phyloP scores from a whole-genome alignment of 805 yeast genomes.

The Torulaspora microellipsoides region DNA sequence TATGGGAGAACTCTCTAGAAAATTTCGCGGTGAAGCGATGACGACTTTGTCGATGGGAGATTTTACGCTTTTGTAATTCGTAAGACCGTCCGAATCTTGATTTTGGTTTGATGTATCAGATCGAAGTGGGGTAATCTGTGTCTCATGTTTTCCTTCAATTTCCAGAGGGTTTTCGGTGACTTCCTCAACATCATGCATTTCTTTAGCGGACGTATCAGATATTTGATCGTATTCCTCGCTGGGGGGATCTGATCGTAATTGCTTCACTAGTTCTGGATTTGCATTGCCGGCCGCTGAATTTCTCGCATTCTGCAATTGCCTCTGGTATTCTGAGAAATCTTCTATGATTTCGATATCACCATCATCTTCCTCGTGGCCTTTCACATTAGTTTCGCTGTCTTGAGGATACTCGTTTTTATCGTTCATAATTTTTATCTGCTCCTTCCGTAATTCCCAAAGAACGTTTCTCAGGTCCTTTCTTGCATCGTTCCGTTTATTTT shows the following conservation, averaged over 20 bases:
- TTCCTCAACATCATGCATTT: no score
- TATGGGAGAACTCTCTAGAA: conserved; percentile 20
- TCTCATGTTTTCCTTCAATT: no score
- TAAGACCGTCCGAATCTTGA: no score
- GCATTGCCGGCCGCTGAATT: not conserved
- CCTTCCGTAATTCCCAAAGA: conserved; percentile 20
- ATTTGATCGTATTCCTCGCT: no score
- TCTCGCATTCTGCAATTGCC: not conserved
- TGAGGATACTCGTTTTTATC: conserved; percentile 5
- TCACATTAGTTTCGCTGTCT: conserved; percentile 7
- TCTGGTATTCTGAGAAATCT: conserved; percentile 7
- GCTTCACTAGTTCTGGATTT: no score
- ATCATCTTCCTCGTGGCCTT: conserved; percentile 20
- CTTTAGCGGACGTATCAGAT: no score
- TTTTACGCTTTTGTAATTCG: not conserved
- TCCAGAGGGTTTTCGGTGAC: no score
- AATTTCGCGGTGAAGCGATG: conserved; percentile 1
- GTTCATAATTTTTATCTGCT: conserved; percentile 16
- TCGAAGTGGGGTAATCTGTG: no score
- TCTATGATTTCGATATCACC: conserved; percentile 34
- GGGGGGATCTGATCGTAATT: no score
- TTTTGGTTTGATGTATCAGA: no score
- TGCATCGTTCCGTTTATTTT: conserved; percentile 21
- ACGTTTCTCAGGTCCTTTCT: conserved; percentile 27
- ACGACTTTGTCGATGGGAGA: not conserved